Base-by-base conservation (phyloP, 306 rosid genomes). In the Dryas drummondii region DNA sequence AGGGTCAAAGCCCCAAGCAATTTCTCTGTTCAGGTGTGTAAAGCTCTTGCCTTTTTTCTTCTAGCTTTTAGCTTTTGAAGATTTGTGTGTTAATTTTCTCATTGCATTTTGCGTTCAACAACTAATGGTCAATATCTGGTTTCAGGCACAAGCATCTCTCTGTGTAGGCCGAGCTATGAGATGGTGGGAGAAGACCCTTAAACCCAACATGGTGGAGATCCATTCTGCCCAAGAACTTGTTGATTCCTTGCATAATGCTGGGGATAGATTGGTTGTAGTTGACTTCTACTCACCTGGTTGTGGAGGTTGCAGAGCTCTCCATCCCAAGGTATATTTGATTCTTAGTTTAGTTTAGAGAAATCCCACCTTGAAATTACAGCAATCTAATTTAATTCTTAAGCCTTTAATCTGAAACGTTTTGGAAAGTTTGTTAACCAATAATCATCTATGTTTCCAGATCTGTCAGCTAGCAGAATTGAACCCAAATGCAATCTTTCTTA, bases 291-390 rank as follows among this genome's bases (percentile, higher is more conserved):
- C 97, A 49, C 96, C 98, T 74, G 93, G 90, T 53, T 93, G 98
- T 83, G 98, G 98, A 65, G 98, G 97, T 40, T 93, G 98, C 87
- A 93, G 76, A 80, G 79, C 96, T 63, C 93, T 93, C 40, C 92
- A 93, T 78, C 96, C 98, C 27, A 93, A 93, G 94, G 98, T 90
- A 74, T 11, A 3, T 0, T 69, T 17, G 3, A 26, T 48, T 78
- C 37, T 44, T 47, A 2, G 7, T 48, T 45, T 4, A 6, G 5
- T 54, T 71, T 9, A 17, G 9, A 44, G 53, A 55, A 57, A 44
- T 6, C 11, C 7, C 16, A 42, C 32, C 46, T 72, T 16, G 11
- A 44, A 71, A 11, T 56, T 26, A 13, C 26, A 26, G 44, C 45
- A 22, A 0, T 44, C 27, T 68, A 48, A 22, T 62, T 48, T 51